phyloP scores from a whole-genome alignment of 768 basidiomycete genomes.

The Pisolithus sp. region DNA sequence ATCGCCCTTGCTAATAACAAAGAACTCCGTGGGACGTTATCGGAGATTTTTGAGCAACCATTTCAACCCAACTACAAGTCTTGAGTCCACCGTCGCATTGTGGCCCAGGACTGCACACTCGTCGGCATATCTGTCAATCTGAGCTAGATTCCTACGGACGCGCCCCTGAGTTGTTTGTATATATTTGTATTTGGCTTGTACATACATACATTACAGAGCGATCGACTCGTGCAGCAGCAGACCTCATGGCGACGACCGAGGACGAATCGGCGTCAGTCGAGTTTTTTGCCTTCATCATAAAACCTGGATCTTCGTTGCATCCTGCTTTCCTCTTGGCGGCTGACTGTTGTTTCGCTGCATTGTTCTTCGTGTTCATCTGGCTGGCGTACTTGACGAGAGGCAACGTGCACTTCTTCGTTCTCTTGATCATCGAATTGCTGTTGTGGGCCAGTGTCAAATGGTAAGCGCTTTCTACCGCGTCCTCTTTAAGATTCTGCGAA shows the following conservation, averaged over 20 bases:
- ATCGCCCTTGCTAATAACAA: neutral
- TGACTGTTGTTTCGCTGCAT: slow-evolving; percentile 51
- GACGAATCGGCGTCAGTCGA: slow-evolving; percentile 9
- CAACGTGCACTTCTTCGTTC: slow-evolving; percentile 59
- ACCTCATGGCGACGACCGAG: slow-evolving; percentile 16
- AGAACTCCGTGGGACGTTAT: slow-evolving; percentile 5
- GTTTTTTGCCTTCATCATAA: slow-evolving; percentile 55
- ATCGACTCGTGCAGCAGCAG: neutral
- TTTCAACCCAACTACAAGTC: neutral
- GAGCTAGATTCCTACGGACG: too few species aligned
- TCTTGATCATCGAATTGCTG: slow-evolving; percentile 59
- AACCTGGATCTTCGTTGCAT: slow-evolving; percentile 71
- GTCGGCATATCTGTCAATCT: too few species aligned
- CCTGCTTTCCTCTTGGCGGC: slow-evolving; percentile 60
- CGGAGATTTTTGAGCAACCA: neutral
- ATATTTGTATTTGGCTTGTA: neutral
- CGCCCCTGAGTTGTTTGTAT: too few species aligned
- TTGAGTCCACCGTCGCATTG: neutral
- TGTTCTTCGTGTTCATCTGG: slow-evolving; percentile 53
- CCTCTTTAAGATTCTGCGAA: slow-evolving; percentile 1
- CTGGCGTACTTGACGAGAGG: slow-evolving; percentile 57
- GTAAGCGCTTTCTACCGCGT: slow-evolving; percentile 32
- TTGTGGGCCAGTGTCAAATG: slow-evolving; percentile 82
- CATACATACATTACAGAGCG: too few species aligned
- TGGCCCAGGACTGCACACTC: too few species aligned